Base-by-base conservation (phyloP, 2,329 filamentous ascomycete genomes). In the Clonostachys byssicola region DNA sequence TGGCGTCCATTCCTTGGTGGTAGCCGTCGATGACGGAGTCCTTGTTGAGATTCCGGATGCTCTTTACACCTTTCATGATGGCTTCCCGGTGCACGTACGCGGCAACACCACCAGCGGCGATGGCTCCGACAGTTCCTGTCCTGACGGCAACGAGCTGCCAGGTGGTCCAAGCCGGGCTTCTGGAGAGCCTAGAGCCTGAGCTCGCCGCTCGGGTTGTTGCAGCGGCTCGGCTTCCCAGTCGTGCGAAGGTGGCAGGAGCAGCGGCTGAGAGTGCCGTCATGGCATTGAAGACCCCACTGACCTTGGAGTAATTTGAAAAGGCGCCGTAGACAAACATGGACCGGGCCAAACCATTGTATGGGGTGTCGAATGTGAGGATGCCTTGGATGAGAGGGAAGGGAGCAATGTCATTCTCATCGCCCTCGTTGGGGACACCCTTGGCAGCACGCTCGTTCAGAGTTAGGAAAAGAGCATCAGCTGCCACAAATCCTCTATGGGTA, bases 311-410 rank as follows among this genome's bases (percentile, higher is more conserved):
- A 60, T 80, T 80, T 44, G 75, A 78, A 47, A 81, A 81, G 34
- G 77, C 78, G 41, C 78, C 78, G 51, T 81, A 81, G 41, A 80
- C 78, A 50, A 81, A 81, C 76, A 81, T 79, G 43, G 74, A 77
- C 12, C 78, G 66, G 4, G 78, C 74, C 14, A 81, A 74, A 7
- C 85, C 85, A 48, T 89, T 83, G 65, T 86, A 95, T 0, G 91
- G 91, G 0, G 91, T 95, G 64, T 95, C 90, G 57, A 94, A 94
- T 7, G 89, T 82, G 34, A 95, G 73, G 14, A 95, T 75, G 44
- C 87, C 90, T 58, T 89, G 86, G 49, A 95, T 86, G 46, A 88
- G 80, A 1, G 90, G 90, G 63, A 95, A 95, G 64, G 90, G 81
- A 43, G 83, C 75, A 3, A 56, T 49, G 2, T 55, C 54, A 8